These are phyloP conservation scores for Aspergillus sp. DNA, from an alignment of 2,329 filamentous ascomycete genomes.

Conservation along the genomic window DNA sequence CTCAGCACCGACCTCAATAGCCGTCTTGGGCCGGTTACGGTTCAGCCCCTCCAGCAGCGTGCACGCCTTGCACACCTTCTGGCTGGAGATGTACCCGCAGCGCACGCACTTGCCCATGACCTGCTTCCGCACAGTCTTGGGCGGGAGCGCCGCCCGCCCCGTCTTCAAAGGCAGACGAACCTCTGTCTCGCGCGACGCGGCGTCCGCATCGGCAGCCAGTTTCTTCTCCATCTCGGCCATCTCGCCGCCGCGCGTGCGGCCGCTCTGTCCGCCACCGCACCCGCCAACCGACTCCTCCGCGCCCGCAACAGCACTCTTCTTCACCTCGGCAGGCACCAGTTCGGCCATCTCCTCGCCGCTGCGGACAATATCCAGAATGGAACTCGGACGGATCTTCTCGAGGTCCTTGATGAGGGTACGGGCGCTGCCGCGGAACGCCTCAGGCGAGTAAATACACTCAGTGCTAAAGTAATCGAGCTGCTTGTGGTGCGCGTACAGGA, in stretches of 20 bases:
- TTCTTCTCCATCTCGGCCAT: constrained; percentile 79
- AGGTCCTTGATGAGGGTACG: constrained; percentile 91
- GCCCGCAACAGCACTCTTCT: constrained; percentile 25
- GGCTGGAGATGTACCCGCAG: constrained; percentile 95
- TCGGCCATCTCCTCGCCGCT: constrained; percentile 96
- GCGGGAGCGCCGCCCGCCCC: constrained; percentile 13
- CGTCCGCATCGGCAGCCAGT: constrained; percentile 62
- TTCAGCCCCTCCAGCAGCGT: constrained; percentile 86
- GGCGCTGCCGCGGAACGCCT: constrained; percentile 91
- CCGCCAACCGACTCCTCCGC: constrained; percentile 59
- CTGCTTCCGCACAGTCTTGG: constrained; percentile 49
- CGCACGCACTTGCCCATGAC: constrained; percentile 74
- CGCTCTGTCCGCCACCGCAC: constrained; percentile 67
- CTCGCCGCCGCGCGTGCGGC: constrained; percentile 66
- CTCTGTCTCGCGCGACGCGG: constrained; percentile 63
- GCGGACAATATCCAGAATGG: constrained; percentile 89
- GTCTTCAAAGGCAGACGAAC: constrained; percentile 46
- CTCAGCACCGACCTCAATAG: constrained; percentile 45
- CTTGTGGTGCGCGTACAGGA: constrained; percentile 95
- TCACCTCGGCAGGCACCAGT: constrained; percentile 65
- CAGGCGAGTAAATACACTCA: constrained; percentile 96
- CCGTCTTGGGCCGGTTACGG: constrained; percentile 58
- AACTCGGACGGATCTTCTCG: constrained; percentile 87
- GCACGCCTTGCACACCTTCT: constrained; percentile 91
- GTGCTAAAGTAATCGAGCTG: constrained; percentile 97